Evolutionary conservation across 352 stramenopile genomes (phyloP).

Genomic region (Phytophthora pistaciae): DNA sequence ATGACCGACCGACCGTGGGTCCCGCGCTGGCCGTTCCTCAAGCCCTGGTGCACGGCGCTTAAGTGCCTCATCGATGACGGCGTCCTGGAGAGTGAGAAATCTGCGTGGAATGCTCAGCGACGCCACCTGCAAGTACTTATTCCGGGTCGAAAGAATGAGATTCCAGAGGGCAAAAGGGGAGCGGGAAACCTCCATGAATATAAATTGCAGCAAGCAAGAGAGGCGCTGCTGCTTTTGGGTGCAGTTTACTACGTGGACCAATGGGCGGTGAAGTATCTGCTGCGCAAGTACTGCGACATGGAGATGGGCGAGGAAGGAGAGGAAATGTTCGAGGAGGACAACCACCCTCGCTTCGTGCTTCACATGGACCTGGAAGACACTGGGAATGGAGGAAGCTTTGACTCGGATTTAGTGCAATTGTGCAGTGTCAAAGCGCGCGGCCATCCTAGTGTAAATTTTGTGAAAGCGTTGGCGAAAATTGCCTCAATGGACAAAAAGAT

Average conservation of each 20-base stretch:
- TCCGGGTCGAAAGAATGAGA: background rate
- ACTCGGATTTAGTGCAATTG: background rate
- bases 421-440: background rate
- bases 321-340: background rate
- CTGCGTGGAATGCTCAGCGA: background rate
- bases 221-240: background rate
- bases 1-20: too few species aligned
- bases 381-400: background rate
- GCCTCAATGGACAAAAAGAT: background rate
- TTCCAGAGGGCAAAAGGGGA: background rate
- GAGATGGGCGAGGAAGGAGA: background rate
- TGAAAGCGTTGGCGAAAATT: background rate
- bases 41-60: background rate
- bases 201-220: background rate
- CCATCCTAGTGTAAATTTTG: background rate
- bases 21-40: background rate
- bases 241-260: background rate
- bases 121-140: background rate
- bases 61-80: background rate
- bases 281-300: background rate
- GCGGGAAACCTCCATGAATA: background rate
- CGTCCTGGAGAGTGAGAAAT: background rate
- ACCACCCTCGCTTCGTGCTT: background rate
- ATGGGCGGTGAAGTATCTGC: background rate
- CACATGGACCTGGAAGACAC: background rate